Evolutionary conservation across 129 eudicot genomes (phyloP).

Genomic region (Flaveria linearis): DNA sequence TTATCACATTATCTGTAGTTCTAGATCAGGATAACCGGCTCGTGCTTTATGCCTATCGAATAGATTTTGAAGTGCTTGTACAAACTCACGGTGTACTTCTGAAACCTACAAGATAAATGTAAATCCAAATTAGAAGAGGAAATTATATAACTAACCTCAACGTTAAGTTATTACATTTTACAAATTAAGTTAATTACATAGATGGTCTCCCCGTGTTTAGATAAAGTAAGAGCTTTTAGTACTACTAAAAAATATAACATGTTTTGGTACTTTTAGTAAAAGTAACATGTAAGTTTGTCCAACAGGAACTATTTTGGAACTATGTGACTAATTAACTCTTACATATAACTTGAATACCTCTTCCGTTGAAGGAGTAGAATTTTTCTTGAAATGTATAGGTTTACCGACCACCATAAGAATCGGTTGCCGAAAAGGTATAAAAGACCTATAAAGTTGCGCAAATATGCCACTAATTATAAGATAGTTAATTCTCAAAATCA

Average conservation of each 20-base stretch:
- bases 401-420: conserved; percentile 83
- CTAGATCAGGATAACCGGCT: conserved; percentile 56
- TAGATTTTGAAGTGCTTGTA: conserved; percentile 62
- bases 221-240: too few relatives aligned
- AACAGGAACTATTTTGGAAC: too few relatives aligned
- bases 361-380: conserved; percentile 65
- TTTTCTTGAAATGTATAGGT: conserved; percentile 63
- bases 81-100: conserved; percentile 58
- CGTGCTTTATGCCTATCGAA: conserved; percentile 73
- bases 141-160: too few relatives aligned
- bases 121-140: background rate
- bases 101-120: conserved; percentile 43
- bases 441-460: conserved; percentile 47
- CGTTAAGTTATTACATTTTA: background rate
- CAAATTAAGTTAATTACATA: too few relatives aligned
- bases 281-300: too few relatives aligned
- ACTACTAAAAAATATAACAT: too few relatives aligned
- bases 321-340: background rate
- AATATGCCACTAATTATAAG: background rate
- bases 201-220: too few relatives aligned
- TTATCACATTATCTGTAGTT: conserved; percentile 28
- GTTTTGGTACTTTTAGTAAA: too few relatives aligned
- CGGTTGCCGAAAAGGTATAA: conserved; percentile 66
- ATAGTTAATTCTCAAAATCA: background rate
- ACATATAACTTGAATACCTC: conserved; percentile 54